Percentiles rank a stretch among this genome's conserved stretches.
Evolutionary conservation across 345 rosid species (phyloP).

Genomic region (Crucihimalaya himalaica): DNA sequence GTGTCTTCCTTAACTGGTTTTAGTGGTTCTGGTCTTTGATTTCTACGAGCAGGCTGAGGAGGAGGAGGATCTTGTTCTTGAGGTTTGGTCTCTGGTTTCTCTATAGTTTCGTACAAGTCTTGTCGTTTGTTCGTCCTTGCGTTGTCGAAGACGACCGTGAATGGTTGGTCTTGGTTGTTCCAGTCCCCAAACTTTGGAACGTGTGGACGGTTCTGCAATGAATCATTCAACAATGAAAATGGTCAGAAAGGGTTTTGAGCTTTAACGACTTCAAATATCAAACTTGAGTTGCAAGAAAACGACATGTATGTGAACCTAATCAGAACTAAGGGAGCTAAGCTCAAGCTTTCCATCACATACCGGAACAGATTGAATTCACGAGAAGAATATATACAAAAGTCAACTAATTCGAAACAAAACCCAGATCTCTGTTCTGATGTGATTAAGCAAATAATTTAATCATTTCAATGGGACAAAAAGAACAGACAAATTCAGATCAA

Average conservation of each 20-base stretch:
- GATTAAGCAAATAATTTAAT: neutral
- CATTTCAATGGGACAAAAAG: neutral
- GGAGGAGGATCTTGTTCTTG: slow-evolving; percentile 25
- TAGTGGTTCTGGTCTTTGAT: slow-evolving; percentile 28
- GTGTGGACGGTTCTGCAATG: slow-evolving; percentile 39
- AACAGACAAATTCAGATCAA: neutral
- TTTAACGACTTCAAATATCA: neutral
- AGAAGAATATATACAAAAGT: slow-evolving; percentile 2
- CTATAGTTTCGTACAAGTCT: slow-evolving; percentile 32
- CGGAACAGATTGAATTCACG: neutral
- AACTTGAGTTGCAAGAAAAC: slow-evolving; percentile 17
- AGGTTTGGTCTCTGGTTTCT: slow-evolving; percentile 22
- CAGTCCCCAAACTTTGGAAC: slow-evolving; percentile 46
- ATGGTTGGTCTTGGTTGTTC: slow-evolving; percentile 40
- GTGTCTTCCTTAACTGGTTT: slow-evolving; percentile 2
- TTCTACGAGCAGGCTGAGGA: slow-evolving; percentile 35
- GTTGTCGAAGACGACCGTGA: slow-evolving; percentile 41
- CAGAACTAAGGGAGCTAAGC: neutral
- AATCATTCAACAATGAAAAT: neutral
- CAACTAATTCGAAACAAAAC: slow-evolving; percentile 23
- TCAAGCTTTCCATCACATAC: neutral
- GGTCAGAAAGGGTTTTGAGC: neutral
- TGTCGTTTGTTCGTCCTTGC: slow-evolving; percentile 37
- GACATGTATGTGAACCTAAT: neutral
- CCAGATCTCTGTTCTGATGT: slow-evolving; percentile 8